A percentile compares a stretch with the other conserved stretches of the same genome.
Conservation (phyloP, 176 grass and related monocot genomes). For the Oryza meridionalis region DNA sequence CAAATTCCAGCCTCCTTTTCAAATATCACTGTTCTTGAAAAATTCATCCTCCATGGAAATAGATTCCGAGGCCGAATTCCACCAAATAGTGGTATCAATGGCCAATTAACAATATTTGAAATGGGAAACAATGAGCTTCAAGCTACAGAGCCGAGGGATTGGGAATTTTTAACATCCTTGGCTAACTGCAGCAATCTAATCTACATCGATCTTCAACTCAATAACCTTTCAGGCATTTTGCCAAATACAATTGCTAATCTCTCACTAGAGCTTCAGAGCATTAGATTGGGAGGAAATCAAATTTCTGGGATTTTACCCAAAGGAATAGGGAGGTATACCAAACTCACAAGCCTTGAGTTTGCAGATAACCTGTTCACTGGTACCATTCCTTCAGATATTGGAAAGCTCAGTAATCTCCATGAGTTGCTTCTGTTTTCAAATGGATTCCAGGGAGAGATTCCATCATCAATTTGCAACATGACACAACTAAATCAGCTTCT, state of each 20-base stretch:
- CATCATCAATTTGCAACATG: neutral
- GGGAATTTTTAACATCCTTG: constrained; percentile 7
- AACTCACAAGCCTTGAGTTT: neutral
- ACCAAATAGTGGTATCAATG: neutral
- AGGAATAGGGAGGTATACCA: neutral
- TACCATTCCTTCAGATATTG: neutral
- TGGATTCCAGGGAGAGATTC: neutral
- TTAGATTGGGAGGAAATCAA: neutral
- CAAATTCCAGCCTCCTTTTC: neutral
- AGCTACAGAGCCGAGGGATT: neutral
- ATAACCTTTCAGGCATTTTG: constrained; percentile 13
- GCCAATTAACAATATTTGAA: neutral
- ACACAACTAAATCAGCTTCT: neutral
- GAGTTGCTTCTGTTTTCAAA: neutral
- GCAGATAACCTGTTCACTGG: constrained; percentile 7
- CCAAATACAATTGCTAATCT: constrained; percentile 8
- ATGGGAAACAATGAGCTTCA: neutral
- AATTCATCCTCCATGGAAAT: neutral
- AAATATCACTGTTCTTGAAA: neutral
- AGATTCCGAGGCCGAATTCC: neutral
- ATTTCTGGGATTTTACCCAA: neutral
- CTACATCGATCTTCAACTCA: neutral
- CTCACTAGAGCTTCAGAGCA: neutral
- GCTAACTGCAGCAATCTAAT: constrained; percentile 5
- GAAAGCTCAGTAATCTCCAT: neutral